Base-by-base conservation (phyloP, 345 rosid genomes). In the Hirschfeldia incana region DNA sequence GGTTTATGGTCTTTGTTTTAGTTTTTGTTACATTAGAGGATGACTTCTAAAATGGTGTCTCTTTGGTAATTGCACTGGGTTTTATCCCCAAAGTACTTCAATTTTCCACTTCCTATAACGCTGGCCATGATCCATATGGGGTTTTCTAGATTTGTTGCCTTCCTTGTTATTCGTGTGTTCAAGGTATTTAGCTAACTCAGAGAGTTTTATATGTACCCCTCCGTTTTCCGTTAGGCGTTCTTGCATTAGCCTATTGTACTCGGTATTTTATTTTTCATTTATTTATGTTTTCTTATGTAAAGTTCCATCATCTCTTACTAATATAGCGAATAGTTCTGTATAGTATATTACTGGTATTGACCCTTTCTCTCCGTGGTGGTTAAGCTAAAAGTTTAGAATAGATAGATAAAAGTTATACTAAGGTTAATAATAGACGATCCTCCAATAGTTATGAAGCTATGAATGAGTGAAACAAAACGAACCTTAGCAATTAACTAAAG, bases 121-220 rank as follows among this genome's bases (percentile, higher is more conserved):
- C 91, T 94, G 68, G 91, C 97, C 27, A 92, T 94, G 97, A 91
- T 94, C 80, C 98, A 94, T 76, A 92, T 92, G 97, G 95, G 89
- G 12, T 92, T 94, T 76, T 86, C 93, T 34, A 95, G 97, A 82
- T 76, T 78, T 1, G 85, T 92, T 59, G 88, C 97, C 2, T 91
- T 92, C 76, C 77, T 92, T 64, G 92, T 94, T 75, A 86, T 92
- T 85, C 98, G 94, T 16, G 99, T 95, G 36, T 88, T 95, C 85
- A 91, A 91, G 99, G 98, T 93, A 83, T 28, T 12, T 44, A 77
- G 16, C 1, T 6, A 69, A 55, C 75, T 60, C 58, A 61, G 17
- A 49, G n/a, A 33, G 6, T 49, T 11, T 34, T 13, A 33, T 53
- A 15, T 39, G 3, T 46, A 32, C 37, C 62, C n/a, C 27, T 70